Conservation (phyloP, 768 basidiomycete genomes). For the Gymnopilus junonius region DNA sequence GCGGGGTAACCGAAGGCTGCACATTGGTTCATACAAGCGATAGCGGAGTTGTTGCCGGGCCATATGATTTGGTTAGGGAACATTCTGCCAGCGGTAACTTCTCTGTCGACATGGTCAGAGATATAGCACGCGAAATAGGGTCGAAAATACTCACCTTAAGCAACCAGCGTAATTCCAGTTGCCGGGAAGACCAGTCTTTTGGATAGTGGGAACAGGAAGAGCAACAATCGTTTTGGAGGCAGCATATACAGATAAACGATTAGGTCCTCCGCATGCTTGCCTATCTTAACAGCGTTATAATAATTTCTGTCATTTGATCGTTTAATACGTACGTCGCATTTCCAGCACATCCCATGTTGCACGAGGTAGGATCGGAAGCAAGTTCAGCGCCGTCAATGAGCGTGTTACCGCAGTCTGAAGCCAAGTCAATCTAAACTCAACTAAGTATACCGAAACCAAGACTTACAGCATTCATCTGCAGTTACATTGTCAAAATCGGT, state of each 20-base stretch:
- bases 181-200: slow-evolving; percentile 62
- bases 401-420: slow-evolving; percentile 70
- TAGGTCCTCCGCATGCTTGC: slow-evolving; percentile 75
- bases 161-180: slow-evolving; percentile 72
- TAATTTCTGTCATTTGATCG: neutral
- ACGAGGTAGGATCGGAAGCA: slow-evolving; percentile 49
- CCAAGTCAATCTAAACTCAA: neutral
- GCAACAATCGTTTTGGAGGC: slow-evolving; percentile 53
- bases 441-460: neutral
- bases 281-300: slow-evolving; percentile 34
- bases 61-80: slow-evolving; percentile 67
- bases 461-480: slow-evolving; percentile 51
- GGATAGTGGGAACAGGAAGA: slow-evolving; percentile 60
- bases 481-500: neutral
- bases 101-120: slow-evolving; percentile 40
- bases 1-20: slow-evolving; percentile 73
- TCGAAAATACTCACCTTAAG: slow-evolving; percentile 50
- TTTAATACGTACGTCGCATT: slow-evolving; percentile 55
- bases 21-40: slow-evolving; percentile 71
- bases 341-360: slow-evolving; percentile 79
- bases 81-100: slow-evolving; percentile 45
- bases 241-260: slow-evolving; percentile 70
- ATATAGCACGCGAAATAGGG: neutral
- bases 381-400: slow-evolving; percentile 63
- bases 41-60: slow-evolving; percentile 64